Evolutionary conservation across 192 early-diverging fungal genomes (phyloP).

Genomic region (Phycomyces blakesleeanus): DNA sequence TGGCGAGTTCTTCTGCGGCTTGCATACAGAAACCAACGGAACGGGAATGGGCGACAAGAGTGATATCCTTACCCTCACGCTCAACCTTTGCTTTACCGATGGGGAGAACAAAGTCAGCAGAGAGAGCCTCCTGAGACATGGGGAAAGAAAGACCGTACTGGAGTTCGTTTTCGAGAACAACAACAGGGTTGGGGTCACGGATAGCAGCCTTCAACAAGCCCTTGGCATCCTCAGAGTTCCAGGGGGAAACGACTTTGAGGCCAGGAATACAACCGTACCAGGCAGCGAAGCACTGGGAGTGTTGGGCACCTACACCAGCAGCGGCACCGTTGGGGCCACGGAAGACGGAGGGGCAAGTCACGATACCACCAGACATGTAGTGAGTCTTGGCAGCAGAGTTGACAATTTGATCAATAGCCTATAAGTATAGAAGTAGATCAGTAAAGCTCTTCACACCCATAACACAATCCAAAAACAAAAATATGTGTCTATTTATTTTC

Average conservation of each 20-base stretch:
- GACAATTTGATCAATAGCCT: constrained; percentile 98
- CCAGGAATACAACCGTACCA: constrained; percentile 98
- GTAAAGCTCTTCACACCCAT: too few relatives aligned
- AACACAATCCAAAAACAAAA: too few relatives aligned
- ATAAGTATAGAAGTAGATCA: too few relatives aligned
- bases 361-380: constrained; percentile 94
- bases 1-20: constrained; percentile 83
- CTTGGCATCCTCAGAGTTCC: constrained; percentile 95
- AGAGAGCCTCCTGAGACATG: constrained; percentile 69
- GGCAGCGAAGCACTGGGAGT: constrained; percentile 97
- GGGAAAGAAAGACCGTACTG: constrained; percentile 93
- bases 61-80: constrained; percentile 79
- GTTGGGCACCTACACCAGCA: constrained; percentile 95
- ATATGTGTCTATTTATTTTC: too few relatives aligned
- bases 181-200: constrained; percentile 96
- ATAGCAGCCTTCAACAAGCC: constrained; percentile 98
- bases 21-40: constrained; percentile 81
- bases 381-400: constrained; percentile 98
- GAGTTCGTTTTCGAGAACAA: constrained; percentile 95
- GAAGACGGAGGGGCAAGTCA: constrained; percentile 93
- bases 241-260: constrained; percentile 95
- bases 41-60: constrained; percentile 92
- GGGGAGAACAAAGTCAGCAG: constrained; percentile 38
- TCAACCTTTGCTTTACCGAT: constrained; percentile 97
- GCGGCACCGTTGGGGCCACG: constrained; percentile 98